Evolutionary conservation across 345 rosid species (phyloP), one percentile per base, ranked within the genome.

Genomic region (Populus deltoides): DNA sequence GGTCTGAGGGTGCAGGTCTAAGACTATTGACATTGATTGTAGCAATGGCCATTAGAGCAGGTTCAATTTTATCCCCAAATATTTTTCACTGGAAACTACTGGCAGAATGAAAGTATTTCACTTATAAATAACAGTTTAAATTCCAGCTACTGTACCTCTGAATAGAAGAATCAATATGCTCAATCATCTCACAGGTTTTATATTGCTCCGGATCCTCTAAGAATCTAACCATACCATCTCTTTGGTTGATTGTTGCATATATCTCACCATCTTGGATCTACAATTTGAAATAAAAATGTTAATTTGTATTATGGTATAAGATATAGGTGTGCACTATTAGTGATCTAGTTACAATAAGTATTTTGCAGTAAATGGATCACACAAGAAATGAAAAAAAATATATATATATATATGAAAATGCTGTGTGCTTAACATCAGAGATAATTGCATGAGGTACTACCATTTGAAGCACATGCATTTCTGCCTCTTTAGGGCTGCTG

Each of bases 161-260:
- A 78, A 97, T 94, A 11, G 93, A 93, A 16, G 91, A 88, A 85
- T 97, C 98, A 68, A 94, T 85, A 63, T 66, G 81, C 87, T 94
- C 93, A 33, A 94, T 90, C 98, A 97, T 94, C 77, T 87, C 91
- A 82, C 92, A 86, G 70, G 91, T 83, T 86, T 97, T 97, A 82
- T 97, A 97, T 83, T 89, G 95, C 90, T 97, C 98, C 72, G 97
- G 97, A 88, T 97, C 98, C 87, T 94, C 99, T 47, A 91, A 82
- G 87, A 97, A 97, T 86, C 99, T 90, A 78, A 97, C 99, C 99
- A 97, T 97, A 49, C 99, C 99, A 79, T 97, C 98, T 86, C 91
- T 94, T 88, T 94, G 99, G 90, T 97, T 92, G 83, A 97, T 97
- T 71, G 91, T 86, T 33, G 99, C 99, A 86, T 88, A 90, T 85